A percentile compares a stretch with the other conserved stretches of the same genome.
Conservation (phyloP, 177 flowering plant species). For the Vitis hybrid region DNA sequence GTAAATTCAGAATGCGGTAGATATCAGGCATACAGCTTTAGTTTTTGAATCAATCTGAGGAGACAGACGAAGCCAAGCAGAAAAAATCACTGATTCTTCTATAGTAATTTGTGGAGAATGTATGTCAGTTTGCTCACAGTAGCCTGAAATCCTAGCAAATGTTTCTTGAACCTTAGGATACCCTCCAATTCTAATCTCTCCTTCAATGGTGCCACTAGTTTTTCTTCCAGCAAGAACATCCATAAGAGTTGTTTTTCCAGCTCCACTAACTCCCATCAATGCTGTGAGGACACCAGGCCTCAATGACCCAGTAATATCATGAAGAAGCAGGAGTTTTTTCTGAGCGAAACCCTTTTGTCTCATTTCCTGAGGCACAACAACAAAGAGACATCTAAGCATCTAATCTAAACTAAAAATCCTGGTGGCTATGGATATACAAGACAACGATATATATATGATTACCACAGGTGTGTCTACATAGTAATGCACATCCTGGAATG, state of each 20-base stretch:
- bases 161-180: slow-evolving; percentile 37
- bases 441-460: slow-evolving; percentile 13
- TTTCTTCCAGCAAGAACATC: slow-evolving; percentile 66
- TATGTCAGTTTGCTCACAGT: slow-evolving; percentile 41
- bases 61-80: slow-evolving; percentile 78
- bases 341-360: slow-evolving; percentile 49
- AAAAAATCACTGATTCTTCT: slow-evolving; percentile 44
- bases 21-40: slow-evolving; percentile 39
- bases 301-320: slow-evolving; percentile 63
- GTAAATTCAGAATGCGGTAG: background rate
- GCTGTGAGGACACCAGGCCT: slow-evolving; percentile 86
- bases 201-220: slow-evolving; percentile 35
- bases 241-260: slow-evolving; percentile 84
- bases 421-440: too few relatives aligned
- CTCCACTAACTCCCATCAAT: slow-evolving; percentile 90
- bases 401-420: too few relatives aligned
- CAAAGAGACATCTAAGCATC: background rate
- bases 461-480: slow-evolving; percentile 68
- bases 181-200: slow-evolving; percentile 34
- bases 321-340: slow-evolving; percentile 57
- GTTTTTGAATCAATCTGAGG: slow-evolving; percentile 44
- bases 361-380: slow-evolving; percentile 55
- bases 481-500: slow-evolving; percentile 61
- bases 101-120: slow-evolving; percentile 42
- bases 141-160: slow-evolving; percentile 38